These are phyloP conservation scores for Barnettozyma botsteinii DNA, from an alignment of 805 yeast genomes.

Conservation along the genomic window DNA sequence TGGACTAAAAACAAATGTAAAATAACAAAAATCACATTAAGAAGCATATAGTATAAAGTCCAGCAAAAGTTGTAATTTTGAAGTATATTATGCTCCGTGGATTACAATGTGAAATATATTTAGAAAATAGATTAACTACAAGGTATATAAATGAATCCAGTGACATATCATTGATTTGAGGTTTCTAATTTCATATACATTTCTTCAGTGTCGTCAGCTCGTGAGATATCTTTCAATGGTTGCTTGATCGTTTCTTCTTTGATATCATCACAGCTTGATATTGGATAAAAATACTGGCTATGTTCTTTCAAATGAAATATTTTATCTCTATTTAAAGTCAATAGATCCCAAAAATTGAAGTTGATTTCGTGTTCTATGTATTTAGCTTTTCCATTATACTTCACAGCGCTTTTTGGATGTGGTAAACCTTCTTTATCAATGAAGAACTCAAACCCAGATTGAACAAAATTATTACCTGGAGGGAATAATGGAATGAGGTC, in stretches of 20 bases:
- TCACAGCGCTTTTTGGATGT: constrained; percentile 25
- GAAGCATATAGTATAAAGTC: too few species aligned
- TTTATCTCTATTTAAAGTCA: constrained; percentile 13
- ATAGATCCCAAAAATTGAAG: constrained; percentile 15
- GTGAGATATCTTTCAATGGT: constrained; percentile 2
- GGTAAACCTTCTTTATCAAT: constrained; percentile 33
- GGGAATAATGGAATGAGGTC: constrained; percentile 61
- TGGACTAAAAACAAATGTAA: too few species aligned
- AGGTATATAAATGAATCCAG: too few species aligned
- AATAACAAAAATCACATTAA: too few species aligned
- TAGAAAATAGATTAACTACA: too few species aligned
- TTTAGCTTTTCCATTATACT: constrained; percentile 15
- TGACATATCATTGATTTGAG: too few species aligned
- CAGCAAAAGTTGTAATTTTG: too few species aligned
- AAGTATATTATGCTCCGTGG: too few species aligned
- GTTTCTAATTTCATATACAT: too few species aligned
- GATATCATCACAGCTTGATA: constrained; percentile 17
- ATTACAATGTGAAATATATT: too few species aligned
- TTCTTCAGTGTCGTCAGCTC: background rate
- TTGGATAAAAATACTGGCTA: constrained; percentile 15
- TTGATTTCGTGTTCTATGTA: constrained; percentile 9
- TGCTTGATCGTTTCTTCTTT: constrained; percentile 1
- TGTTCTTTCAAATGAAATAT: constrained; percentile 18
- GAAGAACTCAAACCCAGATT: constrained; percentile 30
- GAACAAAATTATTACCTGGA: constrained; percentile 36